Evolutionary conservation across 805 yeast species (phyloP), one percentile per base, ranked within the genome.

Genomic region (Suhomyces vadensis): DNA sequence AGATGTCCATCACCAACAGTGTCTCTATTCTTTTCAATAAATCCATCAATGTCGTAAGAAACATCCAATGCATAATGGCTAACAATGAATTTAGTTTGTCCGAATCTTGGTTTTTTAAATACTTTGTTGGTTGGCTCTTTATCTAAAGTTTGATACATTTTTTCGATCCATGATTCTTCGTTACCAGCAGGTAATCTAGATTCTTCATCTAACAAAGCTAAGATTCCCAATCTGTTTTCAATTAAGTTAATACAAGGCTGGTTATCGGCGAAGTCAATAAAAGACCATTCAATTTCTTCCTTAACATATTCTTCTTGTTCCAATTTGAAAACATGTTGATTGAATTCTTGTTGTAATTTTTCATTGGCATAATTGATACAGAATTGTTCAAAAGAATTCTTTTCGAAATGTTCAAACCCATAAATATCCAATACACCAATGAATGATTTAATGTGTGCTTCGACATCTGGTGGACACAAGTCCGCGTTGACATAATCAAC

Each of bases 301-400:
- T 79, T 81, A 42, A 90, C 78, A 62, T 92, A 92, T 62, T 94
- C 97, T 60, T 91, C 96, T 73, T 94, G 98, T 63, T 92, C 99
- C 49, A 94, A 77, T 63, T 92, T 92, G 79, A 92, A 92, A 42
- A 92, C 97, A 59, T 92, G 97, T 71, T 90, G 97, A 58, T 91
- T 92, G 68, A 92, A 92, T 65, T 92, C 97, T 67, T 92, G 98
- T 68, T 92, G 98, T 56, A 92, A 77, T 68, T 92, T 92, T 71
- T 92, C 99, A 67, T 91, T 91, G 36, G 97, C 97, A 64, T 91
- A 91, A 65, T 91, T 91, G 68, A 91, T 91, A 73, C 99, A 92
- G 67, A 92, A 92, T 67, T 92, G 99, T 69, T 92, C 99, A 60
- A 92, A 92, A 6, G 97, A 90, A 69, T 92, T 92, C 57, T 80